Percentiles rank a stretch among this genome's conserved stretches.
Evolutionary conservation across 2,329 filamentous ascomycete species (phyloP).

Genomic region (Tolypocladium ovalisporum): DNA sequence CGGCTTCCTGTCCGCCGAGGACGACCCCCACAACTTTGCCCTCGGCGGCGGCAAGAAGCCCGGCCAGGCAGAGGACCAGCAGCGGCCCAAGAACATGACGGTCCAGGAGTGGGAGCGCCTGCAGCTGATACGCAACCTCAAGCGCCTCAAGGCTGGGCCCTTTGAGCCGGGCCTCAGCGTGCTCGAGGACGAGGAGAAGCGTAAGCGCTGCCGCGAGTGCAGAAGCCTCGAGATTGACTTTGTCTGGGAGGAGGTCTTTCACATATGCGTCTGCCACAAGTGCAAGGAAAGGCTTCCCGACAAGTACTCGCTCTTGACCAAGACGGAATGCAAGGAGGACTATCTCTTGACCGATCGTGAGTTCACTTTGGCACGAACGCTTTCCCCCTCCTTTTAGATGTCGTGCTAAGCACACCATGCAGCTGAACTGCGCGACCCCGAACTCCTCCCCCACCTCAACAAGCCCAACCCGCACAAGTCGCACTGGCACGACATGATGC

Average conservation of each 20-base stretch:
- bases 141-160: constrained; percentile 64
- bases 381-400: background rate
- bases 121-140: constrained; percentile 62
- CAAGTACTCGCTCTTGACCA: constrained; percentile 90
- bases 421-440: constrained; percentile 84
- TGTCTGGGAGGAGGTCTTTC: constrained; percentile 83
- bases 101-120: constrained; percentile 83
- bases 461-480: constrained; percentile 91
- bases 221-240: constrained; percentile 80
- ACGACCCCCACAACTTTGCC: constrained; percentile 82
- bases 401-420: background rate
- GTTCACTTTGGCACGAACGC: constrained; percentile 25
- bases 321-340: constrained; percentile 92
- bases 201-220: constrained; percentile 78
- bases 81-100: constrained; percentile 80
- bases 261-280: constrained; percentile 59
- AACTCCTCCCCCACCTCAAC: constrained; percentile 76
- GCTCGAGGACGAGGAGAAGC: constrained; percentile 48
- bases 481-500: constrained; percentile 98
- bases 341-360: constrained; percentile 86
- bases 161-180: constrained; percentile 85
- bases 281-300: constrained; percentile 90
- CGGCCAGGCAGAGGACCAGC: constrained; percentile 25
- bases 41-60: constrained; percentile 38
- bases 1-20: constrained; percentile 80